Evolutionary conservation across 139 green algal genomes (phyloP).

Genomic region (Volvox africanus): DNA sequence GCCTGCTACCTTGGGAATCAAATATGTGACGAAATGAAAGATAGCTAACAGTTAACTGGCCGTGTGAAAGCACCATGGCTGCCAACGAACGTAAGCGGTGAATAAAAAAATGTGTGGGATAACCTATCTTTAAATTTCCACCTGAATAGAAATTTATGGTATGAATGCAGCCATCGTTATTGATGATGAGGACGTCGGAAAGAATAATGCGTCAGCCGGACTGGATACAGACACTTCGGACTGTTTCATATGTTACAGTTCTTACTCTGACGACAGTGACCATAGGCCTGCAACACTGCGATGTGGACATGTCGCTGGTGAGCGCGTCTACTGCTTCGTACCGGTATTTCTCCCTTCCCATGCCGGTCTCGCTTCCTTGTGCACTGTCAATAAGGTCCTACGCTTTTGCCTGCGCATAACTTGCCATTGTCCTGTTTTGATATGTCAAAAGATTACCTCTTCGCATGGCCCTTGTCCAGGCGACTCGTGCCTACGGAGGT

Average conservation of each 20-base stretch:
- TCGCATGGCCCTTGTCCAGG: not conserved
- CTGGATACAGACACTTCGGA: not conserved
- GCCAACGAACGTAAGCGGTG: too few relatives aligned
- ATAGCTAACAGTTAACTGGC: too few relatives aligned
- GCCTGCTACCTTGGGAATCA: too few relatives aligned
- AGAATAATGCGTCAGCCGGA: not conserved
- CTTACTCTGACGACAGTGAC: not conserved
- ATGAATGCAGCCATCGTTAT: conserved; percentile 25
- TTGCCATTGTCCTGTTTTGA: not conserved
- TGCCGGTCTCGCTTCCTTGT: too few relatives aligned
- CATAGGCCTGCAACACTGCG: not conserved
- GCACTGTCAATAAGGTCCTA: too few relatives aligned
- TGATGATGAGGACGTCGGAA: conserved; percentile 14
- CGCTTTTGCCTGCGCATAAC: not conserved
- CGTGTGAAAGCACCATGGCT: too few relatives aligned
- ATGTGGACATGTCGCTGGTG: conserved; percentile 19
- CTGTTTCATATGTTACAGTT: conserved; percentile 20
- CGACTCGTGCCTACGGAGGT: not conserved
- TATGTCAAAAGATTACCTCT: not conserved
- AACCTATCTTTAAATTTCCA: too few relatives aligned
- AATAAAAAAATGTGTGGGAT: too few relatives aligned
- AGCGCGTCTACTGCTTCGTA: too few relatives aligned
- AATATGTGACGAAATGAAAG: too few relatives aligned
- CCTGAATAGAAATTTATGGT: not conserved
- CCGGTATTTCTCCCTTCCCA: too few relatives aligned